Evolutionary conservation across 148 eudicot species (phyloP).

Genomic region (Heliamphora exappendiculata): DNA sequence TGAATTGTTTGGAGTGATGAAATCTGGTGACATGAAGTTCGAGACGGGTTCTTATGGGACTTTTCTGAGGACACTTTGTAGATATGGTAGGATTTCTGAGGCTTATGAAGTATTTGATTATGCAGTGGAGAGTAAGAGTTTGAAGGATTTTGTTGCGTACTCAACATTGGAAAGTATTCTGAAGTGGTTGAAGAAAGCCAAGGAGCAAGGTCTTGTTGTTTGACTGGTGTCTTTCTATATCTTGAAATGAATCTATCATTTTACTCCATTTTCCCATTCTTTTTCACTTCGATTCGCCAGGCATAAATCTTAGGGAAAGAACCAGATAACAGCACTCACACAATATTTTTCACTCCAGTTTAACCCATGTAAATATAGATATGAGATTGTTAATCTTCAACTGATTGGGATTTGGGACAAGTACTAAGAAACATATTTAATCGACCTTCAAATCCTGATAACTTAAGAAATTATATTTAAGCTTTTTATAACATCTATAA

Average conservation of each 20-base stretch:
- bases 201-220: conserved; percentile 73
- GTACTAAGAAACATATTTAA: background rate
- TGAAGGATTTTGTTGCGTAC: conserved; percentile 67
- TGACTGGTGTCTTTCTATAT: conserved; percentile 25
- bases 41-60: conserved; percentile 73
- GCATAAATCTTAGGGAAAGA: background rate
- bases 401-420: background rate
- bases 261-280: too few species aligned
- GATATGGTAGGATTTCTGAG: conserved; percentile 69
- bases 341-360: background rate
- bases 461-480: background rate
- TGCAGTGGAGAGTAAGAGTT: conserved; percentile 74
- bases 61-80: conserved; percentile 64
- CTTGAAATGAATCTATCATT: background rate
- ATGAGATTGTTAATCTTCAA: background rate
- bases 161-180: conserved; percentile 63
- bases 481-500: background rate
- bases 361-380: background rate
- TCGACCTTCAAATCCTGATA: background rate
- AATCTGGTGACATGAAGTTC: conserved; percentile 43
- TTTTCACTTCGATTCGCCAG: background rate
- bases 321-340: background rate
- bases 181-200: conserved; percentile 81
- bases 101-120: conserved; percentile 92
- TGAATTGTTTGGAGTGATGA: conserved; percentile 53